Base-by-base conservation (phyloP, 192 early-diverging fungal species). In the Coemansia furcata region DNA sequence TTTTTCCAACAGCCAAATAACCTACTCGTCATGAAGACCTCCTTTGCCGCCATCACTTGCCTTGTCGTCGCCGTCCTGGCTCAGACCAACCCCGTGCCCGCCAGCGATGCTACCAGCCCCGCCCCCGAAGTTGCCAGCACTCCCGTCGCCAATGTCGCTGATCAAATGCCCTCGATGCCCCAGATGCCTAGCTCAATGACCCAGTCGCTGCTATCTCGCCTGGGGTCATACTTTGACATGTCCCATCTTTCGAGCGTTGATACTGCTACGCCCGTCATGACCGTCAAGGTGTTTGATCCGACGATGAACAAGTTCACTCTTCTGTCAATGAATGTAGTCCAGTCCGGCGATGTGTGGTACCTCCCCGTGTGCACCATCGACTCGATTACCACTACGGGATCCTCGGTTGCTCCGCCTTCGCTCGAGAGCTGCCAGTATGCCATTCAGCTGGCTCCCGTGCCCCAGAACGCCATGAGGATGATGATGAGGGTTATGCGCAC, bases 351-450 rank as follows among this genome's bases (percentile, higher is more conserved):
- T 61, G 50, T 33, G 5, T 74, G 68, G 57, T 76, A 76, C 62
- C 44, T 76, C 21, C 68, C 74, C 11, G 74, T 76, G 59, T 76
- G 74, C 74, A 35, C 68, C 9, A 40, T 71, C 12, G 60, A 67
- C 55, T 66, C 68, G 15, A 65, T 76, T 39, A 40, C 49, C 6
- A 35, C 21, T 32, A 65, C 36, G 19, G 65, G 63, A 3, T 30
- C 38, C 3, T 7, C 38, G 15, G 52, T 6, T 55, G 12, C 30
- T 17, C 30, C 52, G 11, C 40, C 65, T 40, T 49, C 67, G 36
- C 32, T 39, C 15, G 30, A 35, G 30, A 55, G 52, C 52, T 73
- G 72, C 38, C 47, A 49, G 33, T 73, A 73, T 23, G 72, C 66
- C 10, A 64, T 73, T 12, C 60, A 59, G 54, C 66, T 73, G 21